Base-by-base conservation (phyloP, 2,329 filamentous ascomycete genomes). In the Hypoxylon rubiginosum region DNA sequence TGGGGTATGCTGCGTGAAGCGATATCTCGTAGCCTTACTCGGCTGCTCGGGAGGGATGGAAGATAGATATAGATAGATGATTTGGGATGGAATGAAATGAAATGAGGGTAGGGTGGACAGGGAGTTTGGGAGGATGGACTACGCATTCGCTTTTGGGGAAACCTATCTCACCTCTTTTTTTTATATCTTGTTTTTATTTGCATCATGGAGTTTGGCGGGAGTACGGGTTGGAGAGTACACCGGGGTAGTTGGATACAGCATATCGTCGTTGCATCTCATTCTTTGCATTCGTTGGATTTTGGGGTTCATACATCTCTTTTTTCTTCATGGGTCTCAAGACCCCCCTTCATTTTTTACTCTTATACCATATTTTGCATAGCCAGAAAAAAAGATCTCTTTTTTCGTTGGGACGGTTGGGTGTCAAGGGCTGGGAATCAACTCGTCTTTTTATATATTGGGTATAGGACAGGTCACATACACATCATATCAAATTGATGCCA, bases 1-100 rank as follows among this genome's bases (percentile, higher is more conserved):
- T 73, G 68, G 70, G 66, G 59, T 69, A 66, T 43, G 13, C 34
- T 36, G 49, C 57, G 13, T 64, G 51, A 57, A 13, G 13, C 3
- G 10, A 13, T 3, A 2, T 36, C 34, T 34, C 15, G 15, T 46
- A 4, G 13, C 21, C 2, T 30, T n/a, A n/a, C n/a, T n/a, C n/a
- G n/a, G n/a, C n/a, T n/a, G n/a, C n/a, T n/a, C n/a, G n/a, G n/a
- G n/a, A n/a, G n/a, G 46, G 46, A 4, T 13, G 21, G 46, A 8
- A n/a, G n/a, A n/a, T 49, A 13, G 46, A 15, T 34, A 11, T 34
- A 34, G 30, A 11, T 34, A 34, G 45, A 32, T 30, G n/a, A 30
- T 8, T n/a, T n/a, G n/a, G n/a, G n/a, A n/a, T 32, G 13, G 13
- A 15, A 11, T 9, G 43, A 15, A 7, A 19, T 46, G 17, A 9